Evolutionary conservation across 1,284 basidiomycete genomes (phyloP), one percentile per base, ranked within the genome.

Genomic region (Tetrapyrgos nigripes): DNA sequence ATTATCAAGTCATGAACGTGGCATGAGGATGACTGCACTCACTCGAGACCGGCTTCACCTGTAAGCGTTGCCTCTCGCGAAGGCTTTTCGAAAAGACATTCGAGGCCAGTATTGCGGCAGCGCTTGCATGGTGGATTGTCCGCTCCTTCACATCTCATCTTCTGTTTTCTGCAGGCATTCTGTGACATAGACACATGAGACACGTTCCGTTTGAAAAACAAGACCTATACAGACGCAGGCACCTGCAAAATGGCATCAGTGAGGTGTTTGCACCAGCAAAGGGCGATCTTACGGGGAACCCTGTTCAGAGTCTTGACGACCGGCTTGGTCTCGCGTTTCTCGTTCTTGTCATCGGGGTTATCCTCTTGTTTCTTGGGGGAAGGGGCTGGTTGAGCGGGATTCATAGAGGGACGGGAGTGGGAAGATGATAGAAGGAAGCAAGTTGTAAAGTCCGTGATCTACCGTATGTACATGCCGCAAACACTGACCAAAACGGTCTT

Each of bases 91-190:
- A 96, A 96, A 19, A 95, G 82, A 77, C 94, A 96, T 50, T 92
- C 89, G 19, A 94, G 82, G 6, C 91, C 89, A 23, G 91, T 88
- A 66, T 94, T 91, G 48, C 91, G 83, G 73, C 94, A 97, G 37
- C 94, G 85, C 68, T 92, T 89, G 75, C 94, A 97, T 19, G 94
- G 94, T 27, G 94, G 94, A 65, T 92, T 92, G 73, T 96, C 94
- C 46, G 94, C 93, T 4, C 92, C 93, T 79, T 95, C 91, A 67
- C 91, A 93, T 65, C 91, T 81, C 91, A 93, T 93, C 76, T 93
- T 93, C 76, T 93, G 92, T 68, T 92, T 91, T 64, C 91, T 81
- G 73, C 91, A 92, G 17, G 89, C 89, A 86, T 92, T 92, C 90
- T 92, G 64, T 55, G 40, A 46, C 47, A 31, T 35, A 54, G 50